Evolutionary conservation across 2,329 filamentous ascomycete species (phyloP).

Genomic region (Calonectria pauciramosa): DNA sequence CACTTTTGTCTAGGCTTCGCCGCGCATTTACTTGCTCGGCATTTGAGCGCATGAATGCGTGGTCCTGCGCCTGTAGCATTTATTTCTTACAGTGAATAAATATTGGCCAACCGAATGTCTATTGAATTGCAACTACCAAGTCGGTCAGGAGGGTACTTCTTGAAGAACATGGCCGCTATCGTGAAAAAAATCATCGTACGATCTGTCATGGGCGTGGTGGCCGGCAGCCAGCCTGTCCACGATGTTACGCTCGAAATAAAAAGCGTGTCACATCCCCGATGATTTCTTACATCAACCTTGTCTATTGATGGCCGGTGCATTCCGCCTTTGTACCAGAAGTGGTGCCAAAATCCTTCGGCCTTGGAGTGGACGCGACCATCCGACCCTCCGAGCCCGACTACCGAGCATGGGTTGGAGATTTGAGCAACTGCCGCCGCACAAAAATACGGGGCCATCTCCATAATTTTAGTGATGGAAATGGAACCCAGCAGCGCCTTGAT

Average conservation of each 20-base stretch:
- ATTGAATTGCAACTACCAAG: background rate
- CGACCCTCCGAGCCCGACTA: constrained; percentile 29
- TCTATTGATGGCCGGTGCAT: background rate
- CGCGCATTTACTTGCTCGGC: background rate
- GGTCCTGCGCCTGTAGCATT: background rate
- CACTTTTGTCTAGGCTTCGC: constrained; percentile 1
- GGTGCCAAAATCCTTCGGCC: background rate
- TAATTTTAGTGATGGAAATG: background rate
- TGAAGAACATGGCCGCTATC: background rate
- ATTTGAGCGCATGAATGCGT: background rate
- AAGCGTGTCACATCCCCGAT: background rate
- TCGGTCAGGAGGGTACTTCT: background rate
- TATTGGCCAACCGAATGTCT: background rate
- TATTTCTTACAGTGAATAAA: background rate
- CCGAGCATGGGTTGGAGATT: constrained; percentile 13
- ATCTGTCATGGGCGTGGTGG: background rate
- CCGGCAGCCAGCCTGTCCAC: background rate
- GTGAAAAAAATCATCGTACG: background rate
- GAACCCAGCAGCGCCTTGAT: background rate
- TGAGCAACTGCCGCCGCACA: background rate
- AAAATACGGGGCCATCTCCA: background rate
- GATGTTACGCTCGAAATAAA: background rate
- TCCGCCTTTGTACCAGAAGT: background rate
- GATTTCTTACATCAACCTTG: background rate
- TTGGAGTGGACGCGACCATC: constrained; percentile 7